Conservation (phyloP, 805 yeast species). For the Vanderwaltozyma yarrowii region DNA sequence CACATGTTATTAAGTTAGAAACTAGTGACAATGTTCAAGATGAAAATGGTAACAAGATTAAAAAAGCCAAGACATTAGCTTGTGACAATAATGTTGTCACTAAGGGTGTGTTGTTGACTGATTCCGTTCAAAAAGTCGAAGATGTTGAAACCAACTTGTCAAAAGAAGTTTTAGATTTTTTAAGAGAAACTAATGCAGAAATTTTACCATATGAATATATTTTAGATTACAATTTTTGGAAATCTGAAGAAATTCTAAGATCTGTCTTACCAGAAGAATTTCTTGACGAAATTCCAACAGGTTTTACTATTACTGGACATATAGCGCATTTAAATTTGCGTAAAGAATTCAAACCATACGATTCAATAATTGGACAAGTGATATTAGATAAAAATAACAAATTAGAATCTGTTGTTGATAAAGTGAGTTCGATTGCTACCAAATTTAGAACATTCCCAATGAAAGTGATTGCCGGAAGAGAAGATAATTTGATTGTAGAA, state of each 20-base stretch:
- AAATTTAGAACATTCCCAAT: constrained; percentile 85
- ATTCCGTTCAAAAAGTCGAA: constrained; percentile 33
- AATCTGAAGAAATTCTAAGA: constrained; percentile 71
- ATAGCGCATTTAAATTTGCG: constrained; percentile 85
- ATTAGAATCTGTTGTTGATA: constrained; percentile 84
- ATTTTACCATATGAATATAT: constrained; percentile 44
- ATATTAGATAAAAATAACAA: constrained; percentile 73
- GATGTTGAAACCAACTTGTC: constrained; percentile 34
- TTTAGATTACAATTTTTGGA: constrained; percentile 75
- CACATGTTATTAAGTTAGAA: constrained; percentile 48
- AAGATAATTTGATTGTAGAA: constrained; percentile 54
- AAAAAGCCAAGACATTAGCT: constrained; percentile 13
- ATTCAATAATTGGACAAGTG: constrained; percentile 75
- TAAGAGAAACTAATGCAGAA: constrained; percentile 38
- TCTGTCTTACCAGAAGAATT: constrained; percentile 64
- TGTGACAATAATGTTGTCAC: constrained; percentile 21
- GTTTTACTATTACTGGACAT: constrained; percentile 91
- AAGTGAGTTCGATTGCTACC: constrained; percentile 76
- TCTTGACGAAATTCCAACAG: constrained; percentile 70
- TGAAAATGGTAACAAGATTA: constrained; percentile 5
- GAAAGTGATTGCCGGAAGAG: constrained; percentile 86
- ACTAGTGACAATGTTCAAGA: constrained; percentile 6
- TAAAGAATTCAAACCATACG: constrained; percentile 77
- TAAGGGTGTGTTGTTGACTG: constrained; percentile 47
- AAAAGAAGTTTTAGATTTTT: constrained; percentile 32